Evolutionary conservation across 768 basidiomycete genomes (phyloP).

Genomic region (Boletellus emodensis): DNA sequence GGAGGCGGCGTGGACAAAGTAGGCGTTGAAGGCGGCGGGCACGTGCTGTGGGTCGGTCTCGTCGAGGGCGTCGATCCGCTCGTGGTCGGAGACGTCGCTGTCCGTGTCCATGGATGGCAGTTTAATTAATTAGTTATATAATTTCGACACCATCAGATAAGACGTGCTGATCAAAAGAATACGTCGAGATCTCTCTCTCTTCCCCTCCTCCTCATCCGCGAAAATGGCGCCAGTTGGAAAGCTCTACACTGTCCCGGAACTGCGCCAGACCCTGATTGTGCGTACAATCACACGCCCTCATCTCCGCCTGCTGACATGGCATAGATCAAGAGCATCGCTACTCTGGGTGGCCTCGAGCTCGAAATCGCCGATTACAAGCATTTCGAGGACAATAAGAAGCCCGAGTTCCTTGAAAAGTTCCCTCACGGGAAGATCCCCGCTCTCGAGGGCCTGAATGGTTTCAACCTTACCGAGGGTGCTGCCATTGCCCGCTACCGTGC

Average conservation of each 20-base stretch:
- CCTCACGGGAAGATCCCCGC: constrained; percentile 83
- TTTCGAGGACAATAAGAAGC: constrained; percentile 62
- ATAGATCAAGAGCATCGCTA: constrained; percentile 55
- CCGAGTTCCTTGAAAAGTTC: constrained; percentile 72
- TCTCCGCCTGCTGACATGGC: constrained; percentile 1
- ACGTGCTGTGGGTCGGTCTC: background rate
- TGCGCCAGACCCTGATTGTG: constrained; percentile 48
- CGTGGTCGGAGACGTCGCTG: constrained; percentile 27
- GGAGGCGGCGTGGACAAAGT: constrained; percentile 64
- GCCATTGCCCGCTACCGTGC: constrained; percentile 88
- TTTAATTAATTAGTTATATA: constrained; percentile 19
- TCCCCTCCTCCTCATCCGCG: constrained; percentile 20
- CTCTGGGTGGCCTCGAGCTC: constrained; percentile 54
- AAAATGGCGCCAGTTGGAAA: constrained; percentile 61
- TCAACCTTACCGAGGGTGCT: constrained; percentile 70
- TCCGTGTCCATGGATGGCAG: constrained; percentile 26
- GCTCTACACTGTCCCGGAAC: constrained; percentile 48
- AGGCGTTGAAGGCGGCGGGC: constrained; percentile 78
- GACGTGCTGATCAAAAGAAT: constrained; percentile 24
- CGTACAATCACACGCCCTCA: constrained; percentile 5
- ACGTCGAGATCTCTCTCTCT: constrained; percentile 5
- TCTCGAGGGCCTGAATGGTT: constrained; percentile 70
- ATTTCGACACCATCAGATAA: constrained; percentile 28
- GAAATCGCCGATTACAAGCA: constrained; percentile 54
- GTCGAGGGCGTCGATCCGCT: constrained; percentile 17